These are phyloP conservation scores for Fusarium drepaniforme DNA, from an alignment of 2,329 filamentous ascomycete genomes.

Conservation along the genomic window DNA sequence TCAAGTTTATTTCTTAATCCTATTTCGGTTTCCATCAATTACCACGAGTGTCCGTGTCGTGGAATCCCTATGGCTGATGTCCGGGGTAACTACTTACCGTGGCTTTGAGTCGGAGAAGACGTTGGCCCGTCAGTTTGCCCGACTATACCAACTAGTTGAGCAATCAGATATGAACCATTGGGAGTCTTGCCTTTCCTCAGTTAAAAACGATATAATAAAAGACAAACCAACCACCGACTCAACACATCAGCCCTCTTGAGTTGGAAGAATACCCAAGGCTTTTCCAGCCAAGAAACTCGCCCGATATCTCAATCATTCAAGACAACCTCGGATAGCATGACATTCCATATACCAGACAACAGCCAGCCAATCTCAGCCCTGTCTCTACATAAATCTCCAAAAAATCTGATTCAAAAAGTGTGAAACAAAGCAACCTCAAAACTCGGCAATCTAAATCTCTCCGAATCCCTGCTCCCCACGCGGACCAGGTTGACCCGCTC, in stretches of 20 bases:
- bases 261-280: background rate
- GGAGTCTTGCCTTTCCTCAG: background rate
- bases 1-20: no score
- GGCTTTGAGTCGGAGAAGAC: background rate
- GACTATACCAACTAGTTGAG: background rate
- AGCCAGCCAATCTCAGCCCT: background rate
- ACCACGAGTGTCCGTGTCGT: background rate
- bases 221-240: background rate
- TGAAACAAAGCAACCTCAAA: background rate
- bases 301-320: background rate
- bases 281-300: background rate
- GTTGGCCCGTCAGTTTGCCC: background rate
- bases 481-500: slow-evolving; percentile 24
- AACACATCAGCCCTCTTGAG: no score
- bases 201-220: background rate
- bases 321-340: background rate
- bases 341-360: background rate
- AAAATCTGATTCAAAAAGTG: background rate
- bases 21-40: background rate
- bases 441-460: slow-evolving; percentile 22
- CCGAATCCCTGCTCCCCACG: slow-evolving; percentile 29
- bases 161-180: background rate
- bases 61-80: background rate
- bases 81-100: background rate
- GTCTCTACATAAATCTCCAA: background rate